A percentile compares a stretch with the other conserved stretches of the same genome.
phyloP scores from a whole-genome alignment of 768 basidiomycete species.

The Clathrus columnatus region DNA sequence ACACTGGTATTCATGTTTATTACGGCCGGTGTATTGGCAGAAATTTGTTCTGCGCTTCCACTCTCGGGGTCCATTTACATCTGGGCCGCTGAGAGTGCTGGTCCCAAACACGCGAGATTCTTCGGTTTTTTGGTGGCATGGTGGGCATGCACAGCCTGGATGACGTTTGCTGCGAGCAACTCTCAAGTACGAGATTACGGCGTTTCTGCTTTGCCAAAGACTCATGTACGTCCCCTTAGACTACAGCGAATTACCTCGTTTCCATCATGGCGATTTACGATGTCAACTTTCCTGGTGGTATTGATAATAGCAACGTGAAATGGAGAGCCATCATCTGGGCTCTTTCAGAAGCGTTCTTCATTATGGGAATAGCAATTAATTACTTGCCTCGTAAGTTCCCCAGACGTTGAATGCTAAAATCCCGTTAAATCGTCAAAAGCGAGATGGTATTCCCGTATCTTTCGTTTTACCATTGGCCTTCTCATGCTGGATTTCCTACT shows the following conservation, averaged over 20 bases:
- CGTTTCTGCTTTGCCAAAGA: not conserved
- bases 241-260: constrained; percentile 83
- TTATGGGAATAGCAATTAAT: constrained; percentile 73
- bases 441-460: constrained; percentile 55
- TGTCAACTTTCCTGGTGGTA: constrained; percentile 74
- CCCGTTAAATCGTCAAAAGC: constrained; percentile 16
- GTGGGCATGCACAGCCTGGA: constrained; percentile 96
- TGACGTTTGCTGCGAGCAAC: constrained; percentile 84
- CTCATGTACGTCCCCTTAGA: constrained; percentile 32
- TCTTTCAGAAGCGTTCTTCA: constrained; percentile 62
- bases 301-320: constrained; percentile 60
- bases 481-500: constrained; percentile 85
- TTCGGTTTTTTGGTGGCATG: constrained; percentile 87
- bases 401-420: not conserved
- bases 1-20: constrained; percentile 84
- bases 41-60: constrained; percentile 83
- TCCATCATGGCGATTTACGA: constrained; percentile 78
- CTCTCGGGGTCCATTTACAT: constrained; percentile 89
- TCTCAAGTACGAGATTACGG: constrained; percentile 51
- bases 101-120: constrained; percentile 77
- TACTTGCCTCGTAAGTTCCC: constrained; percentile 61
- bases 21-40: constrained; percentile 78
- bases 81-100: constrained; percentile 91
- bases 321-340: constrained; percentile 85
- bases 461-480: constrained; percentile 64